phyloP scores from a whole-genome alignment of 352 stramenopile species.

The Globisporangium heterothallicum region DNA sequence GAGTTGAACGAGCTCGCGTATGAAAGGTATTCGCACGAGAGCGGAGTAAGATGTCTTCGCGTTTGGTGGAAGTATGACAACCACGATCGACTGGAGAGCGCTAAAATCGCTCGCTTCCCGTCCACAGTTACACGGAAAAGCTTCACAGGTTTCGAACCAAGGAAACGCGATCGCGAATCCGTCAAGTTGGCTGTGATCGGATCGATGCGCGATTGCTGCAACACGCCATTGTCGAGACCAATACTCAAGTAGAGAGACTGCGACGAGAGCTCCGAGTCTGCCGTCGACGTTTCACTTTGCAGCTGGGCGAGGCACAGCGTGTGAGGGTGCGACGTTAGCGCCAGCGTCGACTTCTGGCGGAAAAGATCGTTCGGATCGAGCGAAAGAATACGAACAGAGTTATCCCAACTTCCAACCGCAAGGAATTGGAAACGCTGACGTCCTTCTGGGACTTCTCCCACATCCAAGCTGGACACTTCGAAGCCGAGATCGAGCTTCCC shows the following conservation, averaged over 20 bases:
- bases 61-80: conserved; percentile 93
- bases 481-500: conserved; percentile 93
- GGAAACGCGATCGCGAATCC: conserved; percentile 90
- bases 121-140: conserved; percentile 91
- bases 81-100: conserved; percentile 94
- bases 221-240: conserved; percentile 93
- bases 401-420: conserved; percentile 92
- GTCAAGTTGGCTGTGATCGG: conserved; percentile 78
- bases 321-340: conserved; percentile 77
- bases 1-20: conserved; percentile 95
- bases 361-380: conserved; percentile 92
- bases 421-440: conserved; percentile 94
- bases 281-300: conserved; percentile 65
- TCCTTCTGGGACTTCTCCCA: conserved; percentile 92
- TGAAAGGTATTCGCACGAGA: conserved; percentile 95
- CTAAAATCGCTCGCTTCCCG: conserved; percentile 89
- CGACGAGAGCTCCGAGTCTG: conserved; percentile 45
- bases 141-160: conserved; percentile 93
- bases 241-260: conserved; percentile 82
- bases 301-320: conserved; percentile 76
- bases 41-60: conserved; percentile 88
- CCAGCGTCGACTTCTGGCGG: conserved; percentile 77
- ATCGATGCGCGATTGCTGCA: conserved; percentile 91
- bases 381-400: conserved; percentile 91
- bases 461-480: conserved; percentile 97